A percentile compares a stretch with the other conserved stretches of the same genome.
phyloP scores from a whole-genome alignment of 768 basidiomycete genomes.

The Russula lepida region DNA sequence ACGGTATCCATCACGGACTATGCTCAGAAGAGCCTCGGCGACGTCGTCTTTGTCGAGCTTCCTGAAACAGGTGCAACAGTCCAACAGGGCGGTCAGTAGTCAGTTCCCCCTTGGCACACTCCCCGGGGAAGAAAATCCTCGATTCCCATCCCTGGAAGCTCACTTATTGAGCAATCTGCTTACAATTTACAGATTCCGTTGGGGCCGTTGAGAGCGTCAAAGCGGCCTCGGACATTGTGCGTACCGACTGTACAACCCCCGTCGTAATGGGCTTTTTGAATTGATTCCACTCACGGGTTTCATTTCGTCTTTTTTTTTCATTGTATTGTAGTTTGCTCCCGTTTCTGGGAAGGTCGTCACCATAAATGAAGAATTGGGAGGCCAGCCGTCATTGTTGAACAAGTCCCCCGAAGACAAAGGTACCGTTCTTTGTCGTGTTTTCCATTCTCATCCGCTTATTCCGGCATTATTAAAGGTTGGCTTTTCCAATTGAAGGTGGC shows the following conservation, averaged over 20 bases:
- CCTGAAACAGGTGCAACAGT: constrained; percentile 56
- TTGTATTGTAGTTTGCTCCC: constrained; percentile 67
- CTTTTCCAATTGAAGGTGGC: constrained; percentile 87
- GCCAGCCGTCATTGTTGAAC: constrained; percentile 76
- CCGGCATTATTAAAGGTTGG: constrained; percentile 57
- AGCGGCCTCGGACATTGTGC: constrained; percentile 89
- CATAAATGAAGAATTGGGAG: constrained; percentile 64
- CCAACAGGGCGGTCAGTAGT: constrained; percentile 53
- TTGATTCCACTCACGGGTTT: constrained; percentile 13
- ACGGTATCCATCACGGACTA: constrained; percentile 84
- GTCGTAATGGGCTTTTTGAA: background rate
- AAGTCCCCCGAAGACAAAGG: constrained; percentile 80
- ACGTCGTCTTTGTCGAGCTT: constrained; percentile 96
- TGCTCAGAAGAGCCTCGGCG: constrained; percentile 86
- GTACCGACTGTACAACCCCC: constrained; percentile 20
- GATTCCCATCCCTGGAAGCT: background rate
- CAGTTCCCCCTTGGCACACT: background rate
- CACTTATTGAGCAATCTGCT: background rate
- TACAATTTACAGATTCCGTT: constrained; percentile 52
- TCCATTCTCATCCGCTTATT: background rate
- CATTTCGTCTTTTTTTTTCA: background rate
- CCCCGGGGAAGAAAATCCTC: background rate
- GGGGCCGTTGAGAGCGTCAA: constrained; percentile 96
- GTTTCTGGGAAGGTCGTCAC: constrained; percentile 76
- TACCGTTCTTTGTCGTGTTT: constrained; percentile 28